Evolutionary conservation across 1,284 basidiomycete genomes (phyloP).

Genomic region (Pyrrhoderma noxium): DNA sequence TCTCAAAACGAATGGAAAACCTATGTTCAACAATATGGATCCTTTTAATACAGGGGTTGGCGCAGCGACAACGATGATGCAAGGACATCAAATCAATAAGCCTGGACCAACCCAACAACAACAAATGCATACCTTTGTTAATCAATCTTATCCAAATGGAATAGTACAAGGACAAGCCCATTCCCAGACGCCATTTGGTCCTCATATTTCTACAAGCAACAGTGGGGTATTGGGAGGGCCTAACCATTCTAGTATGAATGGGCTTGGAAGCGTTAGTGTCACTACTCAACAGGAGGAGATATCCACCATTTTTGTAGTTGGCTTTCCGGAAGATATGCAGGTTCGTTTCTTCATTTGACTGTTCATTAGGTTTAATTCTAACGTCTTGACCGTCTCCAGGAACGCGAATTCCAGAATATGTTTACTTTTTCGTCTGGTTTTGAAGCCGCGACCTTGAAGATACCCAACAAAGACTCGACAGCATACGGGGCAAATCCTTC

Average conservation of each 20-base stretch:
- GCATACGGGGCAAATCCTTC: slow-evolving; percentile 42
- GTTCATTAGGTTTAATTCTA: not conserved
- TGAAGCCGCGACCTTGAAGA: slow-evolving; percentile 96
- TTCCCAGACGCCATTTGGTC: slow-evolving; percentile 67
- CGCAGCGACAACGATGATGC: slow-evolving; percentile 17
- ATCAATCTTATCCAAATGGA: slow-evolving; percentile 32
- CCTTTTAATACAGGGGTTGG: slow-evolving; percentile 15
- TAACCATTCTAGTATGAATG: slow-evolving; percentile 23
- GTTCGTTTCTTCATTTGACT: slow-evolving; percentile 38
- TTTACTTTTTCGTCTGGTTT: slow-evolving; percentile 95
- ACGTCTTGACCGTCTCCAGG: slow-evolving; percentile 45
- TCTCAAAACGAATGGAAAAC: slow-evolving; percentile 16
- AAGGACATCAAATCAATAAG: slow-evolving; percentile 30
- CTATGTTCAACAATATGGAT: slow-evolving; percentile 16
- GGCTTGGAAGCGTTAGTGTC: slow-evolving; percentile 19
- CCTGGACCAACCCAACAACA: slow-evolving; percentile 21
- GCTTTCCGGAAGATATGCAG: slow-evolving; percentile 98
- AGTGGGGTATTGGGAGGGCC: slow-evolving; percentile 23
- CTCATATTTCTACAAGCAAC: slow-evolving; percentile 47
- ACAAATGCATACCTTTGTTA: slow-evolving; percentile 21
- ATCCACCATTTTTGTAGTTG: slow-evolving; percentile 97
- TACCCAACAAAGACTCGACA: slow-evolving; percentile 82
- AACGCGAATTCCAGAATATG: slow-evolving; percentile 99
- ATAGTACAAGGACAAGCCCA: slow-evolving; percentile 38
- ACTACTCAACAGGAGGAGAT: slow-evolving; percentile 72